Evolutionary conservation across 2,329 filamentous ascomycete genomes (phyloP), one percentile per base, ranked within the genome.

Genomic region (Hysterium pulicare): DNA sequence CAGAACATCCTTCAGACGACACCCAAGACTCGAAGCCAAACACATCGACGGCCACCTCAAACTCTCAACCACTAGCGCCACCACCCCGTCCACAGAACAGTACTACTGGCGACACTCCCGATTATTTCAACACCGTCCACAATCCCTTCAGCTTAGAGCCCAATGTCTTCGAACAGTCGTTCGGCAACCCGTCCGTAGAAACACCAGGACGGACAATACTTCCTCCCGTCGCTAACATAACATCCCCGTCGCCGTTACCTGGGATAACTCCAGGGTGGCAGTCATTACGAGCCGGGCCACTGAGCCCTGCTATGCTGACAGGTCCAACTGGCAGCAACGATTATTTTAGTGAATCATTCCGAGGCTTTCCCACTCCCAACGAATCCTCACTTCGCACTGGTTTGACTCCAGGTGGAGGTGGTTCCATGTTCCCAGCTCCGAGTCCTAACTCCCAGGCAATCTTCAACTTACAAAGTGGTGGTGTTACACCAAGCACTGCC

Each of bases 111-210:
- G 70, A 72, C 35, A 71, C 71, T 36, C 66, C 66, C 41, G 74
- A 76, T 54, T 77, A 78, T 58, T 77, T 78, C 60, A 71, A 70
- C 51, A 68, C 53, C 35, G 61, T 67, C 38, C 70, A 72, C 55
- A 72, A 67, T 45, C 71, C 74, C 47, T 71, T 90, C 63, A 84
- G 80, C 57, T 79, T 86, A 66, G 93, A 97, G 73, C 90, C 90
- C 46, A 97, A 98, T 69, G 91, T 93, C 7, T 97, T 98, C 61
- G 93, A 97, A 67, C 88, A 93, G 69, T 96, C 91, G 5, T 98
- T 98, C 65, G 83, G 82, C 32, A 76, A 74, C 30, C 76, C 69
- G 19, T 79, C 75, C 36, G 71, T 82, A 55, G 88, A 95, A 66
- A 95, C 91, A 23, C 90, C 91, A 13, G 61, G 88, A 24, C 75